These are phyloP conservation scores for Sporothrix sp. DNA, from an alignment of 2,329 filamentous ascomycete species.

Conservation along the genomic window DNA sequence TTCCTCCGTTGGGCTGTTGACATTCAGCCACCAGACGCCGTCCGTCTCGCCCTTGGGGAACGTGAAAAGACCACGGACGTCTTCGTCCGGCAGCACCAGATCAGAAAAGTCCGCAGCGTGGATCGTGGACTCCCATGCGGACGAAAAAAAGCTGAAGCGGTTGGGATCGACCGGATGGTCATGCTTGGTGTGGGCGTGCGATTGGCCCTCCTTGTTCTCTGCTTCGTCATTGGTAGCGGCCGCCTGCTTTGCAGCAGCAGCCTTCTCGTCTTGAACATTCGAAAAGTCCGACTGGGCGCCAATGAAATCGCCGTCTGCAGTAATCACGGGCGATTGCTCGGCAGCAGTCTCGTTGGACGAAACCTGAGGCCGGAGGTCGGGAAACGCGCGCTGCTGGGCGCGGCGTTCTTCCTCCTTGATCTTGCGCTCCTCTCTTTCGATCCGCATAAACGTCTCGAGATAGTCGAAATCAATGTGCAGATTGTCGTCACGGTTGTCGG, in stretches of 20 bases:
- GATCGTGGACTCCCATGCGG: constrained; percentile 85
- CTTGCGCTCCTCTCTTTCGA: constrained; percentile 39
- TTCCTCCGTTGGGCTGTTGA: constrained; percentile 80
- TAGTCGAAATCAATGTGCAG: constrained; percentile 88
- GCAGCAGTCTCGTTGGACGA: constrained; percentile 21
- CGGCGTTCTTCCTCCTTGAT: constrained; percentile 44
- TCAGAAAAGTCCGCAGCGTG: constrained; percentile 84
- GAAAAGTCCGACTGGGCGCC: constrained; percentile 37
- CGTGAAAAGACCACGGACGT: constrained; percentile 76
- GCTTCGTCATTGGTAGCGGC: constrained; percentile 26
- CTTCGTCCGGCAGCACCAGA: constrained; percentile 79
- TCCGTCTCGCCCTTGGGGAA: constrained; percentile 53
- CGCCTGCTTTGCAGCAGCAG: constrained; percentile 12
- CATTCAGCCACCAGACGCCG: constrained; percentile 98
- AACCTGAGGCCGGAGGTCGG: constrained; percentile 45
- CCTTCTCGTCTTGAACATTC: constrained; percentile 40
- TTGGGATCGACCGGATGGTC: constrained; percentile 50
- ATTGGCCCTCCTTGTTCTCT: constrained; percentile 19
- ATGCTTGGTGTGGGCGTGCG: constrained; percentile 18
- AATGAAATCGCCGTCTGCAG: constrained; percentile 47
- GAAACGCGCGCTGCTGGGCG: constrained; percentile 45
- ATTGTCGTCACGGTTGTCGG: constrained; percentile 57
- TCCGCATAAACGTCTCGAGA: constrained; percentile 79
- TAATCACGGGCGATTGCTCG: constrained; percentile 34
- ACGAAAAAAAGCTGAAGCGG: constrained; percentile 94